These are phyloP conservation scores for Chimonanthus salicifolius DNA, from an alignment of 164 flowering plant species.

Conservation along the genomic window DNA sequence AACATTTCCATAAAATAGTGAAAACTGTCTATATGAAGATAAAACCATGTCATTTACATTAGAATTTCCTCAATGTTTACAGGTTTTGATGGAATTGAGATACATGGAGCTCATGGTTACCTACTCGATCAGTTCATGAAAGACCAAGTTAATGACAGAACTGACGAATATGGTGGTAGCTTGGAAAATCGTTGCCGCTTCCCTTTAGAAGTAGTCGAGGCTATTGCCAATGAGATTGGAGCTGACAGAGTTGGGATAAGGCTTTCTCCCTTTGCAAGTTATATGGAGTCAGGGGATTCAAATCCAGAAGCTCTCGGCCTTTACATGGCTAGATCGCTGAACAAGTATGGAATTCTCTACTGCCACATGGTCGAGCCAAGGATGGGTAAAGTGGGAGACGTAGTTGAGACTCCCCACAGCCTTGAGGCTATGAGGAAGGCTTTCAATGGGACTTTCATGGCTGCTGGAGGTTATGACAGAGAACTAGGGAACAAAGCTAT, in stretches of 20 bases:
- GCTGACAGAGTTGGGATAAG: conserved; percentile 29
- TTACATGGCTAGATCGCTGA: conserved; percentile 25
- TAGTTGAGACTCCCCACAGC: conserved; percentile 13
- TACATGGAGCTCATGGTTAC: conserved; percentile 37
- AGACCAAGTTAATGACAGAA: conserved; percentile 31
- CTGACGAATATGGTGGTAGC: conserved; percentile 31
- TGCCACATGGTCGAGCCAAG: conserved; percentile 33
- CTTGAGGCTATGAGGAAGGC: conserved; percentile 26
- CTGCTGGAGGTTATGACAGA: conserved; percentile 38
- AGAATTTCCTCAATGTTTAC: not conserved
- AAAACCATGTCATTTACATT: not conserved
- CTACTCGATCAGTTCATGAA: conserved; percentile 33
- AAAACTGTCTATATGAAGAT: too few species aligned
- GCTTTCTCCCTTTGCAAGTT: conserved; percentile 27
- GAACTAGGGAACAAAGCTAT: conserved; percentile 41
- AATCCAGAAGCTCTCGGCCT: conserved; percentile 27
- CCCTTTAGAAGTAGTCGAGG: conserved; percentile 31
- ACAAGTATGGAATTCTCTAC: conserved; percentile 20
- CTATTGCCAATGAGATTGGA: conserved; percentile 27
- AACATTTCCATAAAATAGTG: too few species aligned
- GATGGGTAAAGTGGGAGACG: conserved; percentile 14
- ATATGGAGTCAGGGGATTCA: conserved; percentile 23
- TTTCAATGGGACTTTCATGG: conserved; percentile 40
- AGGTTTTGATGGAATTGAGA: conserved; percentile 42
- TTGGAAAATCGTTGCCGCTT: conserved; percentile 31